A percentile compares a stretch with the other conserved stretches of the same genome.
Conservation (phyloP, 768 basidiomycete species). For the Lactarius trivialis region DNA sequence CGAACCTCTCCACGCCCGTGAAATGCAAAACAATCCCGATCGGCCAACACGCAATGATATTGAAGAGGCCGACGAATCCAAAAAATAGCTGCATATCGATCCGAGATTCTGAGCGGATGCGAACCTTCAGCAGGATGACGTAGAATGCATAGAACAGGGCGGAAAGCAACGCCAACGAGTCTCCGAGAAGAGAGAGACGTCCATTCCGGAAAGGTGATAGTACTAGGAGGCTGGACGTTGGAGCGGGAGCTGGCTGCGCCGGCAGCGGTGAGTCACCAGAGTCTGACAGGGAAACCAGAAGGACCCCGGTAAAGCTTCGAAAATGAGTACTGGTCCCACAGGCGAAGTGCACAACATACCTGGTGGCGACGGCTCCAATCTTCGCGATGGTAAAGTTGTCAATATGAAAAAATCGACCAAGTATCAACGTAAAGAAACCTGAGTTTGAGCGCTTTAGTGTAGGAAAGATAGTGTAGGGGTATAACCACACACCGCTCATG, state of each 20-base stretch:
- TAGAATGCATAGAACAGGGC: conserved; percentile 87
- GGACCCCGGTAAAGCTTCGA: conserved; percentile 69
- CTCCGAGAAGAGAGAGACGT: conserved; percentile 49
- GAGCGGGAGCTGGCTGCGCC: conserved; percentile 8
- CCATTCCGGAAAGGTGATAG: conserved; percentile 21
- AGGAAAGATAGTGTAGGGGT: neutral
- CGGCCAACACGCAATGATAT: conserved; percentile 69
- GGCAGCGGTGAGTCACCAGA: conserved; percentile 32
- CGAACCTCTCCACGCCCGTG: conserved; percentile 64
- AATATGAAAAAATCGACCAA: conserved; percentile 78
- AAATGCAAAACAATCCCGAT: conserved; percentile 71
- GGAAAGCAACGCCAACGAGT: conserved; percentile 77
- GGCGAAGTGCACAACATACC: conserved; percentile 40
- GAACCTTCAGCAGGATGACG: conserved; percentile 83
- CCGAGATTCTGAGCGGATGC: conserved; percentile 71
- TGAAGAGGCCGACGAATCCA: conserved; percentile 88
- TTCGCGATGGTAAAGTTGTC: conserved; percentile 72
- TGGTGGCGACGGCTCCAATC: conserved; percentile 67
- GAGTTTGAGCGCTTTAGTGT: conserved; percentile 1
- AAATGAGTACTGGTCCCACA: neutral
- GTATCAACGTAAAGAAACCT: conserved; percentile 90
- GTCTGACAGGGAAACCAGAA: conserved; percentile 87
- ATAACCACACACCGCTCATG: conserved; percentile 65
- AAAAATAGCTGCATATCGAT: conserved; percentile 94
- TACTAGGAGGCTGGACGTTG: conserved; percentile 5